These are phyloP conservation scores for Lepraria neglecta DNA, from an alignment of 495 filamentous ascomycete genomes.

Conservation along the genomic window DNA sequence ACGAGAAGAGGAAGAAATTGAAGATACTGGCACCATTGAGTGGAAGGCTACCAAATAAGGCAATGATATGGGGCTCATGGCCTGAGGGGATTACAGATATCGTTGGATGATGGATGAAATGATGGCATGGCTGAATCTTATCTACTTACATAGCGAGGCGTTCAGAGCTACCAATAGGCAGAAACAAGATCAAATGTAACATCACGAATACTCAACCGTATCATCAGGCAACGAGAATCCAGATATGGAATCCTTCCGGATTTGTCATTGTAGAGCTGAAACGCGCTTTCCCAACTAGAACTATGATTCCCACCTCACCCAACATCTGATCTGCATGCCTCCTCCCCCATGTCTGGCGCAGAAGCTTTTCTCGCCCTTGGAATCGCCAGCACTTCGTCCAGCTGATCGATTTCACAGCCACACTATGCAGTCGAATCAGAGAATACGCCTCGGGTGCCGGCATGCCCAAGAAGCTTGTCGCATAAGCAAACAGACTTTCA, in stretches of 20 bases:
- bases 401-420: slow-evolving; percentile 21
- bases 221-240: too few relatives aligned
- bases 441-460: slow-evolving; percentile 18
- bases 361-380: slow-evolving; percentile 21
- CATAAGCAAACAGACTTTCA: slow-evolving; percentile 19
- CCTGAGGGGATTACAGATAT: slow-evolving; percentile 46
- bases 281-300: too few relatives aligned
- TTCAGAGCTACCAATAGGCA: neutral
- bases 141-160: slow-evolving; percentile 16
- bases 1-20: slow-evolving; percentile 74
- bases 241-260: too few relatives aligned
- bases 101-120: slow-evolving; percentile 36
- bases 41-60: slow-evolving; percentile 67
- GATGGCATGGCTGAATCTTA: neutral
- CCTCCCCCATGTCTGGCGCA: slow-evolving; percentile 12
- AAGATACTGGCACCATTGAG: slow-evolving; percentile 75
- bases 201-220: neutral
- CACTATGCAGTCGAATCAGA: slow-evolving; percentile 17
- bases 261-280: too few relatives aligned
- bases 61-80: slow-evolving; percentile 62
- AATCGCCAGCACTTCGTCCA: slow-evolving; percentile 20
- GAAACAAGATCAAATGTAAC: neutral
- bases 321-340: neutral
- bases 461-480: slow-evolving; percentile 15
- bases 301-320: too few relatives aligned